Base-by-base conservation (phyloP, 2,329 filamentous ascomycete genomes). In the Diplodia intermedia region DNA sequence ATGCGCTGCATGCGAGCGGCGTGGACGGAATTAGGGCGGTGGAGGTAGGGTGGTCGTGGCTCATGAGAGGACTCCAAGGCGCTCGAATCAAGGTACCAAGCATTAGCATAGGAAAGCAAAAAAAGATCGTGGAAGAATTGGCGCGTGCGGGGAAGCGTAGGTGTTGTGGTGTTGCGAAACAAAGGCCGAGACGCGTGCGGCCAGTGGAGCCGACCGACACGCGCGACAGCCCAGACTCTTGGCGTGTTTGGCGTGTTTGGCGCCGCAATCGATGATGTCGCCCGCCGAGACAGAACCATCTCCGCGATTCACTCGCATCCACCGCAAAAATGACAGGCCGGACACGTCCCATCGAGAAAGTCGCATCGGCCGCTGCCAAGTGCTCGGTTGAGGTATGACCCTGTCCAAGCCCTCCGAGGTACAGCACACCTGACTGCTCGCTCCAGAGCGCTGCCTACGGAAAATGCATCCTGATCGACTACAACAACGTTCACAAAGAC, bases 381-480 rank as follows among this genome's bases (percentile, higher is more conserved):
- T 92, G 90, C 78, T 86, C 88, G 8, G 79, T 82, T 62, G 89
- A 92, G 83, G 89, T 90, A 78, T 49, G 78, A 61, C 1, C 57
- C 43, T 5, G 40, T n/a, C 11, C 12, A 14, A 47, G 2, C 2
- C 4, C n/a, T 12, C 36, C 11, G 9, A 11, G 11, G 4, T 6
- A 9, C 6, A 26, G 2, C 40, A 23, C 18, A 20, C n/a, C 53
- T 53, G 26, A 50, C 33, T 60, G 23, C 29, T 14, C 49, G 9
- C 12, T 29, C 31, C 71, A 98, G 94, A 91, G 92, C 65, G 85
- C 92, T 2, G 84, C 87, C 14, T 99, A 98, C 76, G 95, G 94
- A 72, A 94, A 93, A 83, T 99, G 95, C 78, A 89, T 99, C 71
- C 86, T 94, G 62, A 88, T 88, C 49, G 94, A 98, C 76, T 98